Evolutionary conservation across 352 stramenopile species (phyloP), one percentile per base, ranked within the genome.

Genomic region (Phytophthora cactorum): DNA sequence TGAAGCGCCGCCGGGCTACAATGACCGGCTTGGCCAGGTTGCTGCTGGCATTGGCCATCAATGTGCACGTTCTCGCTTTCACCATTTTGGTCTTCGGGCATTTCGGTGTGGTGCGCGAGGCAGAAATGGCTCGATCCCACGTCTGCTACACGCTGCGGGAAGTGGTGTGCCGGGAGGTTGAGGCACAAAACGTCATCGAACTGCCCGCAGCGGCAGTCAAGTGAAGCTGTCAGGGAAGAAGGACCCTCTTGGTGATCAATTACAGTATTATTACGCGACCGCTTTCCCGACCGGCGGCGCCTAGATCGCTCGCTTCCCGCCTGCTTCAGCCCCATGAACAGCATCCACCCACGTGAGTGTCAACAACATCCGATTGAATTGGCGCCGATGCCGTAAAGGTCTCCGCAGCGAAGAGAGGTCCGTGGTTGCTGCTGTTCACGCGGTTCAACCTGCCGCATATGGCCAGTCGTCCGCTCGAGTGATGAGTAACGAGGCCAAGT

Each of bases 101-200:
- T 75, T 75, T 72, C 62, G 68, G 62, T 71, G 68, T 52, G 62
- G 25, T 47, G 43, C 27, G 5, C 5, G 36, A 41, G 59, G 50
- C 52, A 38, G 54, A 50, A 68, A 58, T 49, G 62, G 45, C 58
- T 63, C 38, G 25, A 67, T 65, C 25, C 50, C 60, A 74, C 67
- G 62, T 75, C 67, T 71, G 60, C 41, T 55, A 52, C 52, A 59
- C 56, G 34, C 51, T 64, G 62, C 68, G 68, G 68, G 68, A 75
- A 75, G 63, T 64, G 44, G 68, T 75, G 62, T 72, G 62, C 56
- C 62, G 54, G 51, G 53, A 66, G 34, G 47, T 65, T 25, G 46
- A 31, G 49, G 22, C 39, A 44, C 44, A 68, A 22, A 22, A 56
- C 58, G 59, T 73, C 54, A 69, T 61, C 52, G 52, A 39, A 17